phyloP scores from a whole-genome alignment of 768 basidiomycete genomes.

The Termitomyces sp. region DNA sequence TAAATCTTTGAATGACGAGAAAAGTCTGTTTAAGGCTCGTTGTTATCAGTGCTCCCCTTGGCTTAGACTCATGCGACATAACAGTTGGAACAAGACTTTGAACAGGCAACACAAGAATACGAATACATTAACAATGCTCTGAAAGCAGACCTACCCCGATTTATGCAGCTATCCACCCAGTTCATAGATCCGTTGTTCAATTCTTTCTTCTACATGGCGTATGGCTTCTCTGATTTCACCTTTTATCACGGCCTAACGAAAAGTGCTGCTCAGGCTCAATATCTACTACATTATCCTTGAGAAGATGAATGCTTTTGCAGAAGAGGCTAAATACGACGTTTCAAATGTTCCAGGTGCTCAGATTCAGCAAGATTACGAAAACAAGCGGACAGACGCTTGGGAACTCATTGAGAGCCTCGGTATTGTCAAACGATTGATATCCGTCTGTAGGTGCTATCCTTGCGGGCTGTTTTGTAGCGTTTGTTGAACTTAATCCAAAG shows the following conservation, averaged over 20 bases:
- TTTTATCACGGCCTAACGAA: background rate
- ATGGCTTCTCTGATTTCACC: constrained; percentile 27
- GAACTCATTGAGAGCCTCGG: constrained; percentile 71
- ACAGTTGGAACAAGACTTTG: constrained; percentile 94
- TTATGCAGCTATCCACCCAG: constrained; percentile 79
- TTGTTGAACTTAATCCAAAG: constrained; percentile 27
- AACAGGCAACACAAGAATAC: constrained; percentile 86
- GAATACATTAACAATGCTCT: constrained; percentile 87
- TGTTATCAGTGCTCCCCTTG: background rate
- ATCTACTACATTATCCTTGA: constrained; percentile 93
- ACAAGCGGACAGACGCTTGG: constrained; percentile 78
- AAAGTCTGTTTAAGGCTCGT: constrained; percentile 89
- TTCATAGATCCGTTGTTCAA: constrained; percentile 98
- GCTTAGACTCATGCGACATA: constrained; percentile 11
- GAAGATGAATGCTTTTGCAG: constrained; percentile 85
- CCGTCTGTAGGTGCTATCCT: constrained; percentile 60
- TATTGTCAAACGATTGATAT: constrained; percentile 79
- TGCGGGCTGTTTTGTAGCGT: background rate
- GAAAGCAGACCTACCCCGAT: constrained; percentile 91
- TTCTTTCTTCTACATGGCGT: constrained; percentile 99
- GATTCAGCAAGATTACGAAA: constrained; percentile 73
- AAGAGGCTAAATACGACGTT: constrained; percentile 70
- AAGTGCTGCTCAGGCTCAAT: constrained; percentile 57
- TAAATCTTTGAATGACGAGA: constrained; percentile 92
- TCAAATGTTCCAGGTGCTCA: constrained; percentile 58